phyloP scores from a whole-genome alignment of 306 rosid genomes.

The Trifolium fragiferum region DNA sequence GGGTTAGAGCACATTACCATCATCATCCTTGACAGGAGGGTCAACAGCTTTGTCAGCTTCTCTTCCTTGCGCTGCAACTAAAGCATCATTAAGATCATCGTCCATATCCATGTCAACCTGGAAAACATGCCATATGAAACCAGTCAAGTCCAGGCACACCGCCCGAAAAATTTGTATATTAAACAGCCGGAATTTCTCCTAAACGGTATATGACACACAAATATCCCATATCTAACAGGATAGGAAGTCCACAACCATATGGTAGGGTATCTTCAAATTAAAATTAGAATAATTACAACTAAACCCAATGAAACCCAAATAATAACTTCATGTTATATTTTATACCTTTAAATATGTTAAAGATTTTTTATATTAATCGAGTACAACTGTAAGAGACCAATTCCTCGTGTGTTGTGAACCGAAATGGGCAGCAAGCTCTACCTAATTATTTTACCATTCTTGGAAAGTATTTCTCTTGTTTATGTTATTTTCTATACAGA shows the following conservation, averaged over 20 bases:
- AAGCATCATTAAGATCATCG: constrained; percentile 61
- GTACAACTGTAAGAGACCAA: background rate
- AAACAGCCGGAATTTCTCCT: constrained; percentile 9
- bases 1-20: constrained; percentile 47
- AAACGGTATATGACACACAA: background rate
- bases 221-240: background rate
- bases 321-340: background rate
- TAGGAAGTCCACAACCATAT: background rate
- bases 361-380: background rate
- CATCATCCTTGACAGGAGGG: constrained; percentile 50
- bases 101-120: constrained; percentile 99
- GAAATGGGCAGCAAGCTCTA: constrained; percentile 2
- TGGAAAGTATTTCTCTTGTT: background rate
- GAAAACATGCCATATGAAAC: constrained; percentile 40
- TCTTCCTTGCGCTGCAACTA: constrained; percentile 56
- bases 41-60: constrained; percentile 53
- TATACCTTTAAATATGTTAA: background rate
- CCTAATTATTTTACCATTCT: background rate
- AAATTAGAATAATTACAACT: background rate
- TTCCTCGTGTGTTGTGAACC: background rate
- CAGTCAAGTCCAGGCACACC: constrained; percentile 20
- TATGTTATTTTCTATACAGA: background rate
- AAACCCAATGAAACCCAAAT: constrained; percentile 1
- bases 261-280: constrained; percentile 4
- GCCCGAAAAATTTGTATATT: background rate